Evolutionary conservation across 345 rosid species (phyloP), one percentile per base, ranked within the genome.

Genomic region (Cardiospermum halicacabum): DNA sequence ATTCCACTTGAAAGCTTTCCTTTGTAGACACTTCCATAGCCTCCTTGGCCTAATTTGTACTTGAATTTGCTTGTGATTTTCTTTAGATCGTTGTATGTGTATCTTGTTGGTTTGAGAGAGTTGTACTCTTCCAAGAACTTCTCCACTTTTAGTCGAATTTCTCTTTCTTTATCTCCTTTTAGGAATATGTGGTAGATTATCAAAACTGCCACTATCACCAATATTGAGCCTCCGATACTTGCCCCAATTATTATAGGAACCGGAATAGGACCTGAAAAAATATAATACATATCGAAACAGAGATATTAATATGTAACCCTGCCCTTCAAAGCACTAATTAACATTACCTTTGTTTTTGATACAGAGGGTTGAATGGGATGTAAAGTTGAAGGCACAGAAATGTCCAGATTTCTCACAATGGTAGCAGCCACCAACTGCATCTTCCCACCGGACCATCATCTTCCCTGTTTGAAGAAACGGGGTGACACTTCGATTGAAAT

Each of bases 21-120:
- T 59, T n/a, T 59, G 43, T 31, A 59, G 19, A 61, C 65, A 30
- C 65, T 45, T 61, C 65, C 65, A 2, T 61, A 61, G 2, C 65
- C 65, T 45, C 40, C 65, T 21, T 43, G 65, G 0, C 65, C 65
- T 18, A 61, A 40, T 28, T 45, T 61, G 40, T 61, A 51, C 64
- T 19, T 27, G 18, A 61, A 61, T 15, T 5, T 45, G 11, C 39
- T 7, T 0, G 65, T 45, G 5, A 45, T 61, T 45, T 61, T 28
- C 65, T 61, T 28, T 1, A 61, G n/a, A 6, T 61, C 39, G 28
- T 11, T n/a, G 40, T 3, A 43, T 16, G 39, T 61, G 5, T 61
- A 61, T n/a, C 65, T 11, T 24, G 40, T 45, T 50, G 54, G 65
- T 43, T 45, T 61, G 54, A 45, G 40, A 8, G 54, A n/a, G 36